Evolutionary conservation across 129 eudicot species (phyloP).

Genomic region (Kitagawia praeruptora): DNA sequence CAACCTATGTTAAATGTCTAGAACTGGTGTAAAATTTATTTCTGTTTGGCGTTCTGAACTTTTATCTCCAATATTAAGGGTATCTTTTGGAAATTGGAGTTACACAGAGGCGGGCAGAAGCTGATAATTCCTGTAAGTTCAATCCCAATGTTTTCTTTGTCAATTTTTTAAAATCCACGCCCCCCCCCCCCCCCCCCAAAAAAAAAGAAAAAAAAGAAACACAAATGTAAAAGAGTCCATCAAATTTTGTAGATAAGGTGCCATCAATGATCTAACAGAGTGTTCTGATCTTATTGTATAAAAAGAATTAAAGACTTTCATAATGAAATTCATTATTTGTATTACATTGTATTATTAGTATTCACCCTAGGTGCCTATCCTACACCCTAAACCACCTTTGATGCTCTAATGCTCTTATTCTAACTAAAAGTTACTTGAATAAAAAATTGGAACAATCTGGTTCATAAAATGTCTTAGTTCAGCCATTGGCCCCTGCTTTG

Average conservation of each 20-base stretch:
- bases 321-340: background rate
- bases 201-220: background rate
- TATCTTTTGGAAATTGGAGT: conserved; percentile 72
- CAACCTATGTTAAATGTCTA: background rate
- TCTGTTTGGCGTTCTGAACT: background rate
- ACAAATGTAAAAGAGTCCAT: background rate
- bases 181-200: background rate
- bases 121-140: conserved; percentile 88
- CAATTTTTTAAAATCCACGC: background rate
- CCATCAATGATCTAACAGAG: background rate
- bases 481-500: background rate
- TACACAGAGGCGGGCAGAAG: conserved; percentile 89
- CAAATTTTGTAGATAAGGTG: too few species aligned
- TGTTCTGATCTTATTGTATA: background rate
- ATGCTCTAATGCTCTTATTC: too few species aligned
- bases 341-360: too few species aligned
- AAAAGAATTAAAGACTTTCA: background rate
- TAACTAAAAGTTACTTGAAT: background rate
- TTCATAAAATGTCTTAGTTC: background rate
- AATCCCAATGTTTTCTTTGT: conserved; percentile 1
- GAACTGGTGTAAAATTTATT: background rate
- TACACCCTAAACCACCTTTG: background rate
- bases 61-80: conserved; percentile 40
- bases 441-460: background rate
- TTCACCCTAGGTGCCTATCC: background rate